Base-by-base conservation (phyloP, 306 rosid species). In the Medicago arabica region DNA sequence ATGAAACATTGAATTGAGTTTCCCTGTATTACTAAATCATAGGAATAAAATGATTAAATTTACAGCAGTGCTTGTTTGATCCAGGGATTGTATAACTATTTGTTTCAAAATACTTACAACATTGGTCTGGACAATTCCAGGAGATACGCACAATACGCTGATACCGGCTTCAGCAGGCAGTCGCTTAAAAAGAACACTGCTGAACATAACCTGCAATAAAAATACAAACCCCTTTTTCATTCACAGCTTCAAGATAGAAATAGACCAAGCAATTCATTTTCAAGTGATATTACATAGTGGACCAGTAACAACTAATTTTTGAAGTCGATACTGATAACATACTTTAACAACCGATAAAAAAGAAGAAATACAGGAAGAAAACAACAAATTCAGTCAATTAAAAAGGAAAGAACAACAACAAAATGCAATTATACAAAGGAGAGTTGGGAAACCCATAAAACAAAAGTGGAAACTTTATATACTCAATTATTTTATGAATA, bases 51-150 rank as follows among this genome's bases (percentile, higher is more conserved):
- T 25, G 28, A 25, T 25, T 25, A 25, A 25, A 25, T 1, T 25
- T 25, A 25, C 28, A 21, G 28, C 28, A 31, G 36, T 31, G 4
- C 36, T 31, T 1, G 36, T 31, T 31, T 5, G 36, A 31, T 31
- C 6, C 59, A 38, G 36, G 64, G 64, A 59, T 34, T 7, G 39
- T 54, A 25, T 34, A 69, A 58, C 14, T 18, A 50, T 67, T 17
- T 72, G 40, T 67, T 15, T 79, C 50, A 53, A 67, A 77, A 74
- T 64, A 88, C 97, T 88, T 84, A 92, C 99, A 66, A 95, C 99
- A 83, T 95, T 95, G 69, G 97, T 95, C 5, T 89, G 97, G 77
- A 95, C 99, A 80, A 95, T 78, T 81, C 99, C 99, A 71, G 99
- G 99, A 14, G 99, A 95, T 18, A 89, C 99, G 72, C 99, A 95